These are phyloP conservation scores for Crithidia expoeki DNA, from an alignment of 208 protist genomes.

Conservation along the genomic window DNA sequence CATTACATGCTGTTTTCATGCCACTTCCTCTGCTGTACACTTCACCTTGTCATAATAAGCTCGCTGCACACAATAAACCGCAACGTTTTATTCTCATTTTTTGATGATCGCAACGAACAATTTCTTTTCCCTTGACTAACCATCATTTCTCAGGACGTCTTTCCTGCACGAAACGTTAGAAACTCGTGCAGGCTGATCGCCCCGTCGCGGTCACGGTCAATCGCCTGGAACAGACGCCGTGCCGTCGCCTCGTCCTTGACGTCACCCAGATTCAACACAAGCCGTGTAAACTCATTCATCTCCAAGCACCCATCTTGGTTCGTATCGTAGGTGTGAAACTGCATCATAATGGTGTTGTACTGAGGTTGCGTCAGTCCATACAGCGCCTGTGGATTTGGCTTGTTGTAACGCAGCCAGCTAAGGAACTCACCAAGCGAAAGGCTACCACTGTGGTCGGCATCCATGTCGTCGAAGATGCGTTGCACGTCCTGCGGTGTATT, in stretches of 20 bases:
- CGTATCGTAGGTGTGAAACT: constrained; percentile 78
- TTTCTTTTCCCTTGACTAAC: too few species aligned
- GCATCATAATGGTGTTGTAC: constrained; percentile 90
- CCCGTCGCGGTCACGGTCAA: constrained; percentile 56
- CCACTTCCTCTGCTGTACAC: too few species aligned
- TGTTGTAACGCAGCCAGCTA: constrained; percentile 74
- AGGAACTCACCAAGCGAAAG: constrained; percentile 78
- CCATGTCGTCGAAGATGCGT: constrained; percentile 82
- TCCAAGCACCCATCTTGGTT: constrained; percentile 72
- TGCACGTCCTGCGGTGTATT: constrained; percentile 64
- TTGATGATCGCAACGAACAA: too few species aligned
- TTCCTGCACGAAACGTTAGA: constrained; percentile 59
- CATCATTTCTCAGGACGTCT: constrained; percentile 3
- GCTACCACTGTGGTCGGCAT: constrained; percentile 56
- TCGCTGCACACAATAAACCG: too few species aligned
- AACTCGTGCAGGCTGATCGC: constrained; percentile 80
- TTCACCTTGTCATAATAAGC: too few species aligned
- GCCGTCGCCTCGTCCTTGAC: constrained; percentile 39
- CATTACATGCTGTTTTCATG: too few species aligned
- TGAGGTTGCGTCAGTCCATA: constrained; percentile 81
- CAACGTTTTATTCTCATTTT: too few species aligned
- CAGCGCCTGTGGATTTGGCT: constrained; percentile 68
- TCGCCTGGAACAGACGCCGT: constrained; percentile 56
- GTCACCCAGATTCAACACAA: constrained; percentile 59
- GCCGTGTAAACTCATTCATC: constrained; percentile 59